Evolutionary conservation across 2,329 filamentous ascomycete species (phyloP), one percentile per base, ranked within the genome.

Genomic region (Aureobasidium mangrovei): DNA sequence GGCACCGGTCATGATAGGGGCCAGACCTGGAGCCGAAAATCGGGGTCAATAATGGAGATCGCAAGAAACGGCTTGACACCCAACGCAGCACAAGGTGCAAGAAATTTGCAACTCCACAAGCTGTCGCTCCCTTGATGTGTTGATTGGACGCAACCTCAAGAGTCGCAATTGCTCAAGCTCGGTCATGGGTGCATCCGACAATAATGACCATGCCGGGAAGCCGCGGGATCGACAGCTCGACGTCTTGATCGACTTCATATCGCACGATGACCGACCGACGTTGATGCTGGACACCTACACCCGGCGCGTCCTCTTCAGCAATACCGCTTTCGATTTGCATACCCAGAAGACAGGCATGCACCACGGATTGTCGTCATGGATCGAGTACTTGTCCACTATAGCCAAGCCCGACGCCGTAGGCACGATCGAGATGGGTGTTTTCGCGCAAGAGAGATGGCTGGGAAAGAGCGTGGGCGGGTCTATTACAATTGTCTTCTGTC

Each of bases 181-280:
- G 18, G 18, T 18, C 18, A 18, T 18, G 18, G 18, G 18, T 18
- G 18, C 18, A 18, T 18, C 18, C 18, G 18, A 18, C 18, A 18
- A 18, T 18, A 18, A 18, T 18, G 18, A 18, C 18, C 18, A 18
- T 18, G 18, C 18, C 18, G 18, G 18, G 27, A 26, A 43, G 3
- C 27, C 28, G 7, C 6, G 27, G 7, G 4, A 4, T 3, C 12
- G 9, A 10, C 43, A 45, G 26, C 7, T 38, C 24, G 45, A 55
- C 31, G 29, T 39, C 3, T 28, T 55, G 24, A 39, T 55, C 36
- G 53, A 55, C 29, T 38, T 55, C 31, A 29, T 43, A 12, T 4
- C n/a, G 7, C 32, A 55, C 53, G 53, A 55, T 27, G 43, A 48
- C 33, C 53, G 53, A 1, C 53, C 53, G 12, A 55, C 53, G 6